Evolutionary conservation across 2,329 filamentous ascomycete species (phyloP), one percentile per base, ranked within the genome.

Genomic region (Cordyceps sp.): DNA sequence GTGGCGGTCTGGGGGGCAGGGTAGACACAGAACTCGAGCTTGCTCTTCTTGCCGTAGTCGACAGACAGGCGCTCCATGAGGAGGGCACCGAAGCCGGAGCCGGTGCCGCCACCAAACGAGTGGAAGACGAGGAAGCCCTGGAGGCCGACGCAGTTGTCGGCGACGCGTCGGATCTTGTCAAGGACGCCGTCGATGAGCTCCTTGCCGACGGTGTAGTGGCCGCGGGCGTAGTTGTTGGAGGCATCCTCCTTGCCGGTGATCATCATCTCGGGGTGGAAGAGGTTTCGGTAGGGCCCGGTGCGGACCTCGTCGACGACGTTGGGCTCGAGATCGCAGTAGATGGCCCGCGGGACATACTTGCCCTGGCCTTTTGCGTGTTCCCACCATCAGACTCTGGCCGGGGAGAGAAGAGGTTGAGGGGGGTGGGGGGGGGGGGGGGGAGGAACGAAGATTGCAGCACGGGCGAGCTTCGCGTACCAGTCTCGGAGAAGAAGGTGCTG

Each of bases 401-500:
- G n/a, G n/a, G n/a, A n/a, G n/a, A n/a, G n/a, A n/a, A n/a, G 17
- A 29, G 12, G 12, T 18, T 20, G 18, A 5, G 6, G 16, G 6
- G 15, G 15, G 10, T 10, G 16, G 14, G 7, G 3, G 18, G 21
- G 9, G 8, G 19, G 5, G 18, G 4, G 12, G 27, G 6, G 16
- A 16, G 17, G 14, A 14, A 10, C 17, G 24, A 29, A 33, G 34
- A 23, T 28, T n/a, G n/a, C n/a, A n/a, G n/a, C n/a, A n/a, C n/a
- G n/a, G n/a, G n/a, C n/a, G n/a, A n/a, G n/a, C n/a, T n/a, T n/a
- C n/a, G n/a, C 48, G 37, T 82, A 96, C 90, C 88, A 54, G 90
- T 96, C 73, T 98, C 90, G 47, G 88, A 94, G 74, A 98, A 98
- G 75, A 98, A 98, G 53, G 90, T 98, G 72, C 86, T 94, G 76